Percentiles rank a stretch among this genome's conserved stretches.
These are phyloP conservation scores for Thermothielavioides terrestris DNA, from an alignment of 495 filamentous ascomycete genomes.

Conservation along the genomic window DNA sequence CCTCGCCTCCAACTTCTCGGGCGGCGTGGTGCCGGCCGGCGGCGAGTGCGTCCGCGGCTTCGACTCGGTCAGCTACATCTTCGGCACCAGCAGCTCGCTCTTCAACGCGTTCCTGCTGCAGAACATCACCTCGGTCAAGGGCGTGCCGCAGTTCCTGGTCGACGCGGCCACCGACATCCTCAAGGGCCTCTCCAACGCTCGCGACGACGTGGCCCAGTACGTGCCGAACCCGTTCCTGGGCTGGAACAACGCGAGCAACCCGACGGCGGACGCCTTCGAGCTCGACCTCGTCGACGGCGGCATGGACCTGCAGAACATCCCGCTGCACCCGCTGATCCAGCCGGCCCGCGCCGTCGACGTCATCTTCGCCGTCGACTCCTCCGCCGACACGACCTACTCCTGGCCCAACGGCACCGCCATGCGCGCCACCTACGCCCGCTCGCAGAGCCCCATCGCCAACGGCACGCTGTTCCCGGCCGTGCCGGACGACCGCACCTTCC, in stretches of 20 bases:
- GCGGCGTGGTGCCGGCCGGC: constrained; percentile 49
- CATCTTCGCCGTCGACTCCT: constrained; percentile 84
- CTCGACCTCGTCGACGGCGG: constrained; percentile 85
- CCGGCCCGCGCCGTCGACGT: constrained; percentile 72
- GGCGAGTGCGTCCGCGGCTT: constrained; percentile 68
- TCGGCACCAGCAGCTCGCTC: constrained; percentile 83
- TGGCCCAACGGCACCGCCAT: constrained; percentile 88
- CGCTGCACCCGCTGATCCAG: constrained; percentile 78
- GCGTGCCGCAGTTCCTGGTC: constrained; percentile 45
- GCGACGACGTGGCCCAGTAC: constrained; percentile 77
- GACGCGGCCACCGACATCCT: constrained; percentile 50
- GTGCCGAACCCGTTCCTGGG: constrained; percentile 76
- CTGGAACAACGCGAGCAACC: constrained; percentile 58
- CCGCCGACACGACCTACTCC: constrained; percentile 62
- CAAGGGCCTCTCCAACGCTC: constrained; percentile 38
- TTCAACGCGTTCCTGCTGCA: constrained; percentile 71
- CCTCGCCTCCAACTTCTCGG: constrained; percentile 70
- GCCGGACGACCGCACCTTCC: constrained; percentile 76
- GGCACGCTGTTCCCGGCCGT: constrained; percentile 77
- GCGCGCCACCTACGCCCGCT: constrained; percentile 75
- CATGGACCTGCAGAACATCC: constrained; percentile 79
- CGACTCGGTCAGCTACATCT: constrained; percentile 77
- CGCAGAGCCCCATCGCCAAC: constrained; percentile 56
- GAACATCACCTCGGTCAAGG: constrained; percentile 38
- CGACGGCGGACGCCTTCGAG: constrained; percentile 40